Conservation (phyloP, 2,329 filamentous ascomycete species). For the Nannizziopsis barbatae region DNA sequence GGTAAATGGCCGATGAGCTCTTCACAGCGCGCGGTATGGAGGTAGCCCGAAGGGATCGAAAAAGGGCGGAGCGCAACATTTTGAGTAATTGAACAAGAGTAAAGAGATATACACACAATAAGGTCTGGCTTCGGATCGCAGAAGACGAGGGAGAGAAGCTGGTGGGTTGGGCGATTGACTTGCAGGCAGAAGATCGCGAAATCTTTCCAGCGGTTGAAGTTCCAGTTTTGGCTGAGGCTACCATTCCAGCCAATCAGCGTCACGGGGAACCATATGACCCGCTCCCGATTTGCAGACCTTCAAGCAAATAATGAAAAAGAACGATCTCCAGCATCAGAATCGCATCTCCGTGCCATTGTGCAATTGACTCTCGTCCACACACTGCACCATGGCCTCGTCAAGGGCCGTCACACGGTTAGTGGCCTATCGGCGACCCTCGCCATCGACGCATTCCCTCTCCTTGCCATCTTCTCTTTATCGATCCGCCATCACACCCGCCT, state of each 20-base stretch:
- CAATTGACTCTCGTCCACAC: slow-evolving; percentile 3
- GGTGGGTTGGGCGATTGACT: neutral
- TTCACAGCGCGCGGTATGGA: slow-evolving; percentile 42
- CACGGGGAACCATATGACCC: slow-evolving; percentile 12
- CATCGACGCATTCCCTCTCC: slow-evolving; percentile 17
- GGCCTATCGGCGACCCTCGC: slow-evolving; percentile 31
- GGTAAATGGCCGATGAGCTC: slow-evolving; percentile 45
- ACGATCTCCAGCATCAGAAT: neutral
- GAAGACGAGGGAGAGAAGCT: neutral
- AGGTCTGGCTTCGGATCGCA: neutral
- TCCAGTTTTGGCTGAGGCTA: slow-evolving; percentile 4
- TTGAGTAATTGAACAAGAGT: slow-evolving; percentile 26
- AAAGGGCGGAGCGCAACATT: slow-evolving; percentile 84
- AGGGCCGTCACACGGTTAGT: slow-evolving; percentile 35
- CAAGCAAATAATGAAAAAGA: neutral
- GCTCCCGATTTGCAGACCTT: slow-evolving; percentile 1
- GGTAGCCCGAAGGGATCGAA: slow-evolving; percentile 59
- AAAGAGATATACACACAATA: neutral
- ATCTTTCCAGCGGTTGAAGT: slow-evolving; percentile 5
- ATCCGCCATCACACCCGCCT: slow-evolving; percentile 34
- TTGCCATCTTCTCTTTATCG: slow-evolving; percentile 26
- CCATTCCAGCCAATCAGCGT: slow-evolving; percentile 11
- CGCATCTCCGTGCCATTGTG: neutral
- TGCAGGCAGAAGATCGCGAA: neutral
- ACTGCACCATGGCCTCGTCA: slow-evolving; percentile 35